phyloP scores from a whole-genome alignment of 805 yeast species.

The Vanderwaltozyma tropicalis region DNA sequence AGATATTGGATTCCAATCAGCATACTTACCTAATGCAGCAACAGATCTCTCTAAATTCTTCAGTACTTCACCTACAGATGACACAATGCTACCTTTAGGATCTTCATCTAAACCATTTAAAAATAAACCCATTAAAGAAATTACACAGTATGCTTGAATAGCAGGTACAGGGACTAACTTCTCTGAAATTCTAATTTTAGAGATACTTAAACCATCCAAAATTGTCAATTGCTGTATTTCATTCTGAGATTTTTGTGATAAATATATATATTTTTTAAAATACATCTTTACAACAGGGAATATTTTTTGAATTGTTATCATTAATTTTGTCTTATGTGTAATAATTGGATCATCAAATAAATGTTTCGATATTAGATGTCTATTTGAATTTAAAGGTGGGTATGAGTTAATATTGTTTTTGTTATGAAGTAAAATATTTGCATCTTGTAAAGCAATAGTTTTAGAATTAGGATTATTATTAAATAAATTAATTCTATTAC shows the following conservation, averaged over 20 bases:
- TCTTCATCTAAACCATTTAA: conserved; percentile 55
- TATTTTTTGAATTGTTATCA: conserved; percentile 2
- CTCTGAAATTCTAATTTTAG: conserved; percentile 43
- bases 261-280: not conserved
- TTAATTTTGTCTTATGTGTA: conserved; percentile 3
- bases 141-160: conserved; percentile 54
- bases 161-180: conserved; percentile 49
- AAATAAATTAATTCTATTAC: not conserved
- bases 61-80: conserved; percentile 50
- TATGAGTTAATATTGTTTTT: not conserved
- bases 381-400: not conserved
- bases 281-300: not conserved
- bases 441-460: not conserved
- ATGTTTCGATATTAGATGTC: conserved; percentile 4
- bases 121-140: conserved; percentile 42
- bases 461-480: not conserved
- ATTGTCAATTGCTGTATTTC: conserved; percentile 7
- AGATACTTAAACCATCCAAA: conserved; percentile 16
- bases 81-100: conserved; percentile 42
- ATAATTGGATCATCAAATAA: conserved; percentile 7
- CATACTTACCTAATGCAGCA: conserved; percentile 40
- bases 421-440: not conserved
- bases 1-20: conserved; percentile 15
- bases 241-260: not conserved
- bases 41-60: conserved; percentile 52